A percentile compares a stretch with the other conserved stretches of the same genome.
Evolutionary conservation across 768 basidiomycete species (phyloP).

Genomic region (Phanerochaete carnosa): DNA sequence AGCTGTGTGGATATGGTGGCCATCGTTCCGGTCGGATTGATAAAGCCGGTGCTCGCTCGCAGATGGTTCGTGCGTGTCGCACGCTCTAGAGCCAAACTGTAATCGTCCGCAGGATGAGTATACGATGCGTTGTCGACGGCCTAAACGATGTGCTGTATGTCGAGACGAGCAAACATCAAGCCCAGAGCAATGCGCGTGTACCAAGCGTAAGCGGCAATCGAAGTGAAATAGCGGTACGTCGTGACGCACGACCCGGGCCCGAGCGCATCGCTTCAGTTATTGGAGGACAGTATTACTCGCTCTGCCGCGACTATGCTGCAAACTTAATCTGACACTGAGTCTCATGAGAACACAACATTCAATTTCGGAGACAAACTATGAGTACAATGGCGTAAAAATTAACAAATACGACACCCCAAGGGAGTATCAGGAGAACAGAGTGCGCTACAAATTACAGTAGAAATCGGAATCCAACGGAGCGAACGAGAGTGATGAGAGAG

Average conservation of each 20-base stretch:
- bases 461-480: neutral
- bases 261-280: neutral
- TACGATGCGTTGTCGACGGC: neutral
- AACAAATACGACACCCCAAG: neutral
- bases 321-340: too few relatives aligned
- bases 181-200: neutral
- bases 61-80: neutral
- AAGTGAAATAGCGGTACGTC: neutral
- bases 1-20: conserved; percentile 84
- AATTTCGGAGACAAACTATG: neutral
- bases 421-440: neutral
- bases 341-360: neutral
- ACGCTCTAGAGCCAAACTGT: neutral
- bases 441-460: conserved; percentile 1
- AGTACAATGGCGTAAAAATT: neutral
- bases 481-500: neutral
- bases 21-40: conserved; percentile 38
- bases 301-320: too few relatives aligned
- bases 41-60: neutral
- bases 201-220: conserved; percentile 1
- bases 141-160: neutral
- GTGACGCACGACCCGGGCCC: neutral
- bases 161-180: neutral
- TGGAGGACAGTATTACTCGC: too few relatives aligned
- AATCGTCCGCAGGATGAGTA: neutral